phyloP scores from a whole-genome alignment of 768 basidiomycete genomes.

The Inosperma sp. region DNA sequence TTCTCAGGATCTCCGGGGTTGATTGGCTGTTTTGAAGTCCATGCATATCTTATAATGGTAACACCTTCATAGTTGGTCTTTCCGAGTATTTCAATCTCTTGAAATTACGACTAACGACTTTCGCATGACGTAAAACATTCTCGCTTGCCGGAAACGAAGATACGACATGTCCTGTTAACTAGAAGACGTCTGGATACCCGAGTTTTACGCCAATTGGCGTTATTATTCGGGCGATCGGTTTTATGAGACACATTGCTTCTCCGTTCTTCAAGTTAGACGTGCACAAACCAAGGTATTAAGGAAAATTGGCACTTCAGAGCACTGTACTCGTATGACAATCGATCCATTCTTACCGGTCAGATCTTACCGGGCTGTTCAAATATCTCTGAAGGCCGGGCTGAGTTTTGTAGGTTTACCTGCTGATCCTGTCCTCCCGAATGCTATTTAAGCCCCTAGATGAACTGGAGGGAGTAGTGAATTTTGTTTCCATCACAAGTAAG shows the following conservation, averaged over 20 bases:
- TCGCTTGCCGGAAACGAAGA: not conserved
- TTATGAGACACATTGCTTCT: not conserved
- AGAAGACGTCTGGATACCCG: not conserved
- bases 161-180: not conserved
- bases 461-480: not conserved
- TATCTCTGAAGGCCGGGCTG: not conserved
- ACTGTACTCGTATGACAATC: not conserved
- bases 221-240: slow-evolving; percentile 3
- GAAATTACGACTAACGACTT: no score
- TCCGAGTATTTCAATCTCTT: no score
- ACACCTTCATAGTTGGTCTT: no score
- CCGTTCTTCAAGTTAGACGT: not conserved
- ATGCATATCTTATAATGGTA: not conserved
- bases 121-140: no score
- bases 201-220: not conserved
- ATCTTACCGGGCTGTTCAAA: not conserved
- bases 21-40: not conserved
- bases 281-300: not conserved
- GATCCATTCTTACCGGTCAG: not conserved
- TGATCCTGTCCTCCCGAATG: not conserved
- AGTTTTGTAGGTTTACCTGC: not conserved
- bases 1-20: not conserved
- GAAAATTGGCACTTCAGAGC: not conserved
- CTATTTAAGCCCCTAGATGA: not conserved
- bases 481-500: no score